A percentile compares a stretch with the other conserved stretches of the same genome.
Evolutionary conservation across 1,284 basidiomycete species (phyloP).

Genomic region (Pholiota adiposa): DNA sequence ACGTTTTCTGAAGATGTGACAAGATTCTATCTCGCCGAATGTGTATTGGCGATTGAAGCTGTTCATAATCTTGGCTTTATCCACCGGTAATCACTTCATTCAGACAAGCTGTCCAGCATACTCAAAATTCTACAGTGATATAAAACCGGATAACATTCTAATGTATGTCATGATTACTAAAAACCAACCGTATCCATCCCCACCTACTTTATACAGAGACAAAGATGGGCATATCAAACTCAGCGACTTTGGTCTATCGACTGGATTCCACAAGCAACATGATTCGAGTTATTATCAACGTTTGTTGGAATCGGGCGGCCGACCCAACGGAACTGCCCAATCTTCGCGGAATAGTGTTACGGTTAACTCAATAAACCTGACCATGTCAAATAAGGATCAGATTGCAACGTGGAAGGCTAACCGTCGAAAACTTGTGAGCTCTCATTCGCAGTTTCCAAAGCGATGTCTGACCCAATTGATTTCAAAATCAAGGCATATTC

Average conservation of each 20-base stretch:
- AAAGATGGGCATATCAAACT: conserved; percentile 92
- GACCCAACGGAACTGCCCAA: conserved; percentile 37
- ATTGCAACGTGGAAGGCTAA: conserved; percentile 99
- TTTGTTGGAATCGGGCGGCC: conserved; percentile 56
- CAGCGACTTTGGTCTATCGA: conserved; percentile 95
- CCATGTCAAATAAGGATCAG: conserved; percentile 88
- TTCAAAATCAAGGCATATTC: conserved; percentile 84
- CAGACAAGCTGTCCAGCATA: not conserved
- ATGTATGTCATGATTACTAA: conserved; percentile 37
- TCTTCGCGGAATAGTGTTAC: conserved; percentile 78
- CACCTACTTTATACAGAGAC: conserved; percentile 63
- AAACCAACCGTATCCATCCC: not conserved
- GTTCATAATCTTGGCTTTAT: conserved; percentile 95
- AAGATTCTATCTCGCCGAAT: conserved; percentile 96
- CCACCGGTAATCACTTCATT: conserved; percentile 62
- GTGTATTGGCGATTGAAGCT: conserved; percentile 88
- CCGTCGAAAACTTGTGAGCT: conserved; percentile 84
- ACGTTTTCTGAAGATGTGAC: conserved; percentile 99
- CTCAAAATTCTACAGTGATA: conserved; percentile 61
- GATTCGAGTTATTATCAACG: conserved; percentile 91
- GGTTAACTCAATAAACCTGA: conserved; percentile 91
- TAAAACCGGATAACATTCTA: conserved; percentile 97
- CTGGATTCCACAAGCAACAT: conserved; percentile 94
- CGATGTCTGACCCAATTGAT: not conserved
- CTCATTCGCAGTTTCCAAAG: not conserved